Conservation (phyloP, 345 rosid species). For the Gossypioides kirkii region DNA sequence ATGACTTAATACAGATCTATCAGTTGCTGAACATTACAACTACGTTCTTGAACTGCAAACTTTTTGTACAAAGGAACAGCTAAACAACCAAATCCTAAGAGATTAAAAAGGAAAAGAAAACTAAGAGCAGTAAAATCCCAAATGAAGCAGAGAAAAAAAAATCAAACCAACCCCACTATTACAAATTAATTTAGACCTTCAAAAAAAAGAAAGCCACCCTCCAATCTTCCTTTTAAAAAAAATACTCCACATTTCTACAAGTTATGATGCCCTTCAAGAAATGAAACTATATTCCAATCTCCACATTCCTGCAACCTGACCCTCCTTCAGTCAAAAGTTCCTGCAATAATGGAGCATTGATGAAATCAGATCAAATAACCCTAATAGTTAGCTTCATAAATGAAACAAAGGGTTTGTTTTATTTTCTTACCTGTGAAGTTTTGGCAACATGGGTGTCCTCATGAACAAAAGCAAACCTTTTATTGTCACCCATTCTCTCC, state of each 20-base stretch:
- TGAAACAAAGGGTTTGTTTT: neutral
- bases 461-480: conserved; percentile 29
- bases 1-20: conserved; percentile 16
- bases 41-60: conserved; percentile 38
- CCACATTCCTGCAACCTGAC: conserved; percentile 54
- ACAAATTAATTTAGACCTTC: conserved; percentile 15
- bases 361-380: conserved; percentile 6
- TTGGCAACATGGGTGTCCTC: conserved; percentile 21
- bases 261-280: conserved; percentile 13
- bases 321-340: conserved; percentile 42
- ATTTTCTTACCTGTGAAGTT: conserved; percentile 29
- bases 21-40: conserved; percentile 10
- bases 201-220: conserved; percentile 19
- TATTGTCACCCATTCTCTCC: conserved; percentile 32
- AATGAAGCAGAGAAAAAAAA: neutral
- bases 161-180: conserved; percentile 2
- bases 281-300: conserved; percentile 41
- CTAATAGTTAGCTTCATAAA: neutral
- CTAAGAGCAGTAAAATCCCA: neutral
- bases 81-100: conserved; percentile 25
- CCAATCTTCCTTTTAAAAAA: conserved; percentile 11
- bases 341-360: conserved; percentile 22
- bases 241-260: conserved; percentile 20
- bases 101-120: neutral
- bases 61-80: conserved; percentile 39